phyloP scores from a whole-genome alignment of 306 rosid genomes.

The Comarum palustre region DNA sequence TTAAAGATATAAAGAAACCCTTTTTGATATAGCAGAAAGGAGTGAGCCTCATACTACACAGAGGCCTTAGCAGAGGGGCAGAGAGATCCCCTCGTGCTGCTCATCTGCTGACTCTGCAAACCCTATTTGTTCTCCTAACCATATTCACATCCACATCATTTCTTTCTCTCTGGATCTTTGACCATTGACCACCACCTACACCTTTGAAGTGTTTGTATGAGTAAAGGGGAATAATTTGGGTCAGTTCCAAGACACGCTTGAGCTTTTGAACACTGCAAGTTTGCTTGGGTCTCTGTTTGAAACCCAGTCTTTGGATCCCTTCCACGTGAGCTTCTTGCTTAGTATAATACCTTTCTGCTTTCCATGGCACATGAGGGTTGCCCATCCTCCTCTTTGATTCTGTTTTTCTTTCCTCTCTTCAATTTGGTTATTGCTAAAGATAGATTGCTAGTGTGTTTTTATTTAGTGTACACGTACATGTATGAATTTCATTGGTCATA shows the following conservation, averaged over 20 bases:
- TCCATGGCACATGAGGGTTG: conserved; percentile 60
- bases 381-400: conserved; percentile 27
- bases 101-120: conserved; percentile 62
- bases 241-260: conserved; percentile 23
- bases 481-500: conserved; percentile 21
- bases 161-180: conserved; percentile 44
- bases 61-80: conserved; percentile 27
- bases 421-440: background rate
- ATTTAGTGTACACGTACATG: conserved; percentile 33
- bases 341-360: conserved; percentile 50
- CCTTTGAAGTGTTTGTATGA: conserved; percentile 7
- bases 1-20: conserved; percentile 13
- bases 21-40: conserved; percentile 36
- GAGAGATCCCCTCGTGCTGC: conserved; percentile 82
- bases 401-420: conserved; percentile 11
- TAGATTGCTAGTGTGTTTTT: conserved; percentile 6
- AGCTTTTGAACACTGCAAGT: conserved; percentile 16
- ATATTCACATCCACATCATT: conserved; percentile 23
- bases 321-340: conserved; percentile 72
- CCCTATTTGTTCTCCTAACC: conserved; percentile 48
- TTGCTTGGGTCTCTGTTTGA: conserved; percentile 13
- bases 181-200: conserved; percentile 52
- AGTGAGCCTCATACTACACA: conserved; percentile 32
- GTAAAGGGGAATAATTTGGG: conserved; percentile 31
- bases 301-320: conserved; percentile 47